Evolutionary conservation across 441 rosid species (phyloP).

Genomic region (Pelargonium cotyledonis): DNA sequence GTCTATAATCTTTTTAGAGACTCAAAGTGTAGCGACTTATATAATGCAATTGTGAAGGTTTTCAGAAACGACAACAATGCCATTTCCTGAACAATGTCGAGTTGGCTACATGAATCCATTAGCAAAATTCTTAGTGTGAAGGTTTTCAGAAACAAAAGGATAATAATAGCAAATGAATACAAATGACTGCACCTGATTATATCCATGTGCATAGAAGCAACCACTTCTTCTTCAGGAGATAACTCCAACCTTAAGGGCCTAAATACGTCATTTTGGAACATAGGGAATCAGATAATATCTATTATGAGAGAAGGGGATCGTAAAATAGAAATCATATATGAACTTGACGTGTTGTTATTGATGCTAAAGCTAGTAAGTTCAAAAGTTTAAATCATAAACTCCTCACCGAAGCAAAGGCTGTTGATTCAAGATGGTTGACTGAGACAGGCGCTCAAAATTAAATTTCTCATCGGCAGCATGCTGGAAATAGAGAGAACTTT

Average conservation of each 20-base stretch:
- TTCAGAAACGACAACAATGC: too few relatives aligned
- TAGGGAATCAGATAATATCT: not conserved
- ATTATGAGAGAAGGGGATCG: too few relatives aligned
- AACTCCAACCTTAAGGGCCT: constrained; percentile 86
- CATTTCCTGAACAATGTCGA: too few relatives aligned
- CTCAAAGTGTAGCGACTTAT: too few relatives aligned
- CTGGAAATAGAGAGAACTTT: constrained; percentile 34
- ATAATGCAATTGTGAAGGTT: too few relatives aligned
- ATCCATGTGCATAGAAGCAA: constrained; percentile 80
- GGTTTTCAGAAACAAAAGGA: not conserved
- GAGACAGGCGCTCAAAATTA: constrained; percentile 79
- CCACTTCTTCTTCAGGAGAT: constrained; percentile 88
- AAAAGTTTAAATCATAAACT: constrained; percentile 13
- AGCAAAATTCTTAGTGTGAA: not conserved
- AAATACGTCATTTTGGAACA: constrained; percentile 14
- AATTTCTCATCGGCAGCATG: constrained; percentile 99
- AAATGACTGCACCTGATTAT: constrained; percentile 55
- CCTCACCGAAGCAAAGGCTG: constrained; percentile 92
- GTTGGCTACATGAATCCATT: too few relatives aligned
- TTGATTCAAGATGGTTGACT: constrained; percentile 83
- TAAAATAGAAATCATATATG: too few relatives aligned
- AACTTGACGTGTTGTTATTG: too few relatives aligned
- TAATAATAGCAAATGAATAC: constrained; percentile 1
- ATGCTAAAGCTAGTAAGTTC: too few relatives aligned
- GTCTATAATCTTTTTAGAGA: too few relatives aligned